Base-by-base conservation (phyloP, 495 filamentous ascomycete species). In the Apiosordaria backusii region DNA sequence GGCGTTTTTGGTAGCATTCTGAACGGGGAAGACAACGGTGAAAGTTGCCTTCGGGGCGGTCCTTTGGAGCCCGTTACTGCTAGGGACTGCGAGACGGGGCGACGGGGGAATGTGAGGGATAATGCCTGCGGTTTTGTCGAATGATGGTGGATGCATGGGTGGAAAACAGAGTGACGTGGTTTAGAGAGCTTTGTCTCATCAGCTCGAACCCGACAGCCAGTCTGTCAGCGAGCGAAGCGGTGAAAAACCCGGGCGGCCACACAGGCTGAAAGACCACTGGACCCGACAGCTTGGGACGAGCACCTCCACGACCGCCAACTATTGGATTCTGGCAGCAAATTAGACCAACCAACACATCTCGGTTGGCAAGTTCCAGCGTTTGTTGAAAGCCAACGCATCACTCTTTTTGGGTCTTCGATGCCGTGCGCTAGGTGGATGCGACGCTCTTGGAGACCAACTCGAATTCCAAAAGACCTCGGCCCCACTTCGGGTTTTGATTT, bases 261-360 rank as follows among this genome's bases (percentile, higher is more conserved):
- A 60, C 54, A 25, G 50, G 65, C 61, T 29, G 60, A 64, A 62
- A 50, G 19, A 27, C 55, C 58, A 29, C 23, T 19, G 60, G 67
- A 72, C 77, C 77, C 76, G 76, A 78, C 74, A 72, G 74, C 64
- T 53, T 68, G 77, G 77, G 60, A 73, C 67, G 63, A 22, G 57
- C 15, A 45, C 21, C 62, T 55, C 35, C 45, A 60, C 55, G 26
- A 53, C 60, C 24, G 50, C 57, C 50, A 40, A 26, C 57, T 55
- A 54, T 66, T 67, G 60, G 50, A 29, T 25, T 16, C 0, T n/a
- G 21, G 63, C 40, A 50, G 16, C 26, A 60, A 5, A 35, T 16
- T 61, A 27, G 27, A 19, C 24, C 13, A 45, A 2, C 18, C 18
- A n/a, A 45, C 24, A 25, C 24, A n/a, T 21, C 59, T 21, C 18